phyloP scores from a whole-genome alignment of 2,329 filamentous ascomycete species.

The Stagonosporopsis vannaccii region DNA sequence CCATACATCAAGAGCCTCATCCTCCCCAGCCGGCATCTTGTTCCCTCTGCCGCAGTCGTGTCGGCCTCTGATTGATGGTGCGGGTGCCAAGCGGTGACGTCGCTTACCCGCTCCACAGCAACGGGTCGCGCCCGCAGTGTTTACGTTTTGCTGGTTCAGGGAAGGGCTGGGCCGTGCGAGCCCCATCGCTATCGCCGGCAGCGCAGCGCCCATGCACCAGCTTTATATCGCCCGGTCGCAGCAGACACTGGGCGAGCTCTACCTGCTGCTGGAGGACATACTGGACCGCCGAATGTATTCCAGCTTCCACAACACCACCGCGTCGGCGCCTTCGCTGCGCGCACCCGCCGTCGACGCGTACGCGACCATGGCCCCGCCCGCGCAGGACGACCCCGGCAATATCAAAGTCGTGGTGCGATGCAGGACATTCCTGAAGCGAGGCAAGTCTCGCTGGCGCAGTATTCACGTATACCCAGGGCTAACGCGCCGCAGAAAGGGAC shows the following conservation, averaged over 20 bases:
- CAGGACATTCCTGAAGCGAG: constrained; percentile 57
- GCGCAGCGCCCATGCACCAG: constrained; percentile 36
- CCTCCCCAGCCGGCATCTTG: not conserved
- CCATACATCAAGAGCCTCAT: not conserved
- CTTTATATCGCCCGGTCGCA: constrained; percentile 40
- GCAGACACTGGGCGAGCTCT: constrained; percentile 33
- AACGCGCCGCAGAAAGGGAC: constrained; percentile 71
- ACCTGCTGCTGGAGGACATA: constrained; percentile 31
- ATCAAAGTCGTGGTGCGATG: constrained; percentile 61
- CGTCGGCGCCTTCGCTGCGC: constrained; percentile 55
- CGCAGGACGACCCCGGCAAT: constrained; percentile 54
- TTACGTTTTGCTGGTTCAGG: constrained; percentile 39
- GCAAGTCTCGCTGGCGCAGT: constrained; percentile 32
- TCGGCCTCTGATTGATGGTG: constrained; percentile 26
- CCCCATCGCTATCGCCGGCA: constrained; percentile 11
- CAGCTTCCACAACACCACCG: constrained; percentile 43
- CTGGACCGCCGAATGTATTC: constrained; percentile 43
- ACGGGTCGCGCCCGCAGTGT: constrained; percentile 31
- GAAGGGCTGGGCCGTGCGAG: constrained; percentile 25
- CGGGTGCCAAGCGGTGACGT: constrained; percentile 41
- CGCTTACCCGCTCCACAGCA: constrained; percentile 31
- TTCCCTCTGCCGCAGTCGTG: constrained; percentile 22
- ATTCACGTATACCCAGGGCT: constrained; percentile 20
- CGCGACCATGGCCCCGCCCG: constrained; percentile 42
- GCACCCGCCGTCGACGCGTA: constrained; percentile 49